Evolutionary conservation across 768 basidiomycete genomes (phyloP).

Genomic region (Mycena pura): DNA sequence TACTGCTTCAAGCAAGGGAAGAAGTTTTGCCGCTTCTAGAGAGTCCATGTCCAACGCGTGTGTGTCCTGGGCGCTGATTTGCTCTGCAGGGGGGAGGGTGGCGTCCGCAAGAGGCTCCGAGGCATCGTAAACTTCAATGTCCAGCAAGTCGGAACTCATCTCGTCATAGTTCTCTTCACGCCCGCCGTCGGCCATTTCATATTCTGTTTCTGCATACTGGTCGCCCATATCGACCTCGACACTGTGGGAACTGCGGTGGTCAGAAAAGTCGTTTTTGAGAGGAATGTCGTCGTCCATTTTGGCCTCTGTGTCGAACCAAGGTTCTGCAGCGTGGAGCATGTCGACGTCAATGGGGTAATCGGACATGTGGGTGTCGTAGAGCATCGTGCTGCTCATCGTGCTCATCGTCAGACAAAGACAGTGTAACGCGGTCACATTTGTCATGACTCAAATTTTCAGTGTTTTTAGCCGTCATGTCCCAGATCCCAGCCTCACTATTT

Average conservation of each 20-base stretch:
- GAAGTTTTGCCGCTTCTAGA: not conserved
- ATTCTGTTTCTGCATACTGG: conserved; percentile 57
- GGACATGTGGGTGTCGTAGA: conserved; percentile 70
- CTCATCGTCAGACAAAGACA: conserved; percentile 38
- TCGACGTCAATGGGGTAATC: conserved; percentile 65
- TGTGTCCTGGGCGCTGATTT: not conserved
- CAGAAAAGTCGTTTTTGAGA: conserved; percentile 26
- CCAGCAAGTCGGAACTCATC: conserved; percentile 43
- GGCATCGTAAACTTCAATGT: conserved; percentile 57
- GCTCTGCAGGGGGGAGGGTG: conserved; percentile 17
- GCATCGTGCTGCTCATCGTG: conserved; percentile 51
- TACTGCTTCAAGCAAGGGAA: not conserved
- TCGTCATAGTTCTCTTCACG: conserved; percentile 38
- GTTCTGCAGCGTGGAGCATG: conserved; percentile 61
- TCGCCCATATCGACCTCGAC: conserved; percentile 76
- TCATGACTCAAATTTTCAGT: too few species aligned
- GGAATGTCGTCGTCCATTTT: conserved; percentile 65
- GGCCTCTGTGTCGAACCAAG: conserved; percentile 60
- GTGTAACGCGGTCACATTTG: too few species aligned
- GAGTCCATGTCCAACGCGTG: conserved; percentile 9
- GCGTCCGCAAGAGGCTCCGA: conserved; percentile 33
- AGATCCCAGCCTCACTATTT: conserved; percentile 11
- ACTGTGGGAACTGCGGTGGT: conserved; percentile 42
- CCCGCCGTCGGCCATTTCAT: conserved; percentile 56
- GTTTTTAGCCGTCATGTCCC: conserved; percentile 13